These are phyloP conservation scores for Achaetomiella virescens DNA, from an alignment of 495 filamentous ascomycete genomes.

Conservation along the genomic window DNA sequence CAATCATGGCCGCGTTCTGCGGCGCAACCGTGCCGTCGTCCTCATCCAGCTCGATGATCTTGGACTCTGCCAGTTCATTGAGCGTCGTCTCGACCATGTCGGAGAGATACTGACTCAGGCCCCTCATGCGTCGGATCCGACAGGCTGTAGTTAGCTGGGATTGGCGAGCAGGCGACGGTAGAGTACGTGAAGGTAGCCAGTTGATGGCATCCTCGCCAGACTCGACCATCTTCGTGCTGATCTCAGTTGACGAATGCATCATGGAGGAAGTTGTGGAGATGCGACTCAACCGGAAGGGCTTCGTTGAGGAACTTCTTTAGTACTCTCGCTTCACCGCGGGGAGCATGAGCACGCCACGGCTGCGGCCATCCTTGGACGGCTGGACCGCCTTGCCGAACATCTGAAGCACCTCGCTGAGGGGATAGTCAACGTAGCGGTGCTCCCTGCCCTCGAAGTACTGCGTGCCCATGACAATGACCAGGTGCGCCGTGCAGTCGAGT, in stretches of 20 bases:
- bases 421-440: slow-evolving; percentile 96
- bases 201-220: slow-evolving; percentile 97
- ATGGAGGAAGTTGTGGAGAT: slow-evolving; percentile 82
- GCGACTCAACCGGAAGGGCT: slow-evolving; percentile 90
- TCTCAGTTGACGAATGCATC: slow-evolving; percentile 96
- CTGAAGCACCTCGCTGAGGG: slow-evolving; percentile 93
- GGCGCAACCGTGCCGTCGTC: slow-evolving; percentile 89
- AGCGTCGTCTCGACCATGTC: slow-evolving; percentile 91
- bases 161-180: slow-evolving; percentile 96
- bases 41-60: slow-evolving; percentile 95
- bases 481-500: slow-evolving; percentile 75
- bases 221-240: slow-evolving; percentile 86
- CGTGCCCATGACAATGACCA: slow-evolving; percentile 97
- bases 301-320: slow-evolving; percentile 99
- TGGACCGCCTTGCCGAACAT: slow-evolving; percentile 96
- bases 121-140: slow-evolving; percentile 87
- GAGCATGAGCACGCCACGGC: slow-evolving; percentile 90
- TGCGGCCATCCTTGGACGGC: slow-evolving; percentile 65
- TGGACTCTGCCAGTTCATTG: slow-evolving; percentile 85
- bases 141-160: slow-evolving; percentile 91
- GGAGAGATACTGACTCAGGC: slow-evolving; percentile 86
- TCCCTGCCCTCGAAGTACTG: slow-evolving; percentile 97
- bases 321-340: slow-evolving; percentile 91
- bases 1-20: slow-evolving; percentile 94
- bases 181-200: slow-evolving; percentile 96